phyloP scores from a whole-genome alignment of 768 basidiomycete species.

The Dentipellis sp. region DNA sequence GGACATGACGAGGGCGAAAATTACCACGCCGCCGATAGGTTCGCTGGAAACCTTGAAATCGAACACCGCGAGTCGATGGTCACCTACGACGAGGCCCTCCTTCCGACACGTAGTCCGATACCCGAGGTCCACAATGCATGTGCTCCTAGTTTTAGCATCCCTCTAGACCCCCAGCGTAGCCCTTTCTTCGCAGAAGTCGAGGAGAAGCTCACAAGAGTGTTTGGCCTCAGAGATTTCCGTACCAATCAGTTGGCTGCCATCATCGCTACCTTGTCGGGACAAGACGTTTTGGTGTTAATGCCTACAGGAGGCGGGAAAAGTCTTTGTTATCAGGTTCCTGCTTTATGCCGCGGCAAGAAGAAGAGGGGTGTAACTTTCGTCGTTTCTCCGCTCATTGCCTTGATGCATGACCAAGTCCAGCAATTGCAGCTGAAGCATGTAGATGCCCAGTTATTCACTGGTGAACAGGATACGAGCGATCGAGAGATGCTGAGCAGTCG shows the following conservation, averaged over 20 bases:
- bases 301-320: slow-evolving; percentile 94
- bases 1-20: background rate
- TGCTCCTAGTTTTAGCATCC: background rate
- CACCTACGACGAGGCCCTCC: background rate
- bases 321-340: slow-evolving; percentile 85
- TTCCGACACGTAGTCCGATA: background rate
- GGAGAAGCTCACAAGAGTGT: slow-evolving; percentile 44
- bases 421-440: slow-evolving; percentile 56
- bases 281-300: slow-evolving; percentile 91
- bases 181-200: slow-evolving; percentile 42
- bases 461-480: slow-evolving; percentile 23
- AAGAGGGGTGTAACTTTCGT: slow-evolving; percentile 84
- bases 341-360: slow-evolving; percentile 61
- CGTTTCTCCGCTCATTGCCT: slow-evolving; percentile 76
- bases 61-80: background rate
- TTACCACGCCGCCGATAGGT: background rate
- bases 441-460: slow-evolving; percentile 43
- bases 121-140: background rate
- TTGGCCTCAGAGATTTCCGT: slow-evolving; percentile 63
- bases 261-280: slow-evolving; percentile 64
- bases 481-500: slow-evolving; percentile 27
- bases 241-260: slow-evolving; percentile 84
- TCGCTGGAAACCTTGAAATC: background rate
- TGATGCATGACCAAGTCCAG: slow-evolving; percentile 86
- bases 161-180: slow-evolving; percentile 4